Evolutionary conservation across 2,329 filamentous ascomycete species (phyloP), one percentile per base, ranked within the genome.

Genomic region (Pseudogymnoascus pannorum): DNA sequence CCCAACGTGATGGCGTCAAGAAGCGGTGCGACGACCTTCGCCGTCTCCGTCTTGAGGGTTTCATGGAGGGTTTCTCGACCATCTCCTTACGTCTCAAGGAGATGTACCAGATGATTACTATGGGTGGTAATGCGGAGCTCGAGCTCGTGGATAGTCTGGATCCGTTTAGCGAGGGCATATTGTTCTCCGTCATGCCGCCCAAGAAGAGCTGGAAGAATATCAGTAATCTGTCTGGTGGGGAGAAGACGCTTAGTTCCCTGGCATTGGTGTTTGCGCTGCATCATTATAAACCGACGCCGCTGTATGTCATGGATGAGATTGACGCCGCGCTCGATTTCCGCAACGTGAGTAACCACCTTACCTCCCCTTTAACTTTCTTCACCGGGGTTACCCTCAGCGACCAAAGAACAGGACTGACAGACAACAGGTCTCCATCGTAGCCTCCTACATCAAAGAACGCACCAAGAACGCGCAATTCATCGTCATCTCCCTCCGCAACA

Each of bases 141-240:
- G 95, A 99, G 75, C 86, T 99, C 22, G 94, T 99, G 40, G 94
- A 99, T 77, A 93, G 88, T 16, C 79, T 99, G 2, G 95, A 99
- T 73, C 94, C 94, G 0, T 99, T 99, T 79, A 92, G 89, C 5
- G 94, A 99, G 75, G 94, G 94, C 24, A 97, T 99, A 65, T 74
- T 97, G 57, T 99, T 99, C 79, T 93, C 88, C 61, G 95, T 99
- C 67, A 99, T 99, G 94, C 95, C 94, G 58, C 94, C 94, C 11
- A 99, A 99, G 84, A 99, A 99, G 83, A 94, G 89, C 71, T 99
- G 95, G 95, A 99, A 97, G 83, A 99, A 97, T 73, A 99, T 99
- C 72, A 88, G 89, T 72, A 97, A 99, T 74, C 74, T 99, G 68
- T 93, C 88, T 31, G 94, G 94, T 79, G 94, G 94, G 65, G 94